Base-by-base conservation (phyloP, 768 basidiomycete genomes). In the Hemileccinum impolitum region DNA sequence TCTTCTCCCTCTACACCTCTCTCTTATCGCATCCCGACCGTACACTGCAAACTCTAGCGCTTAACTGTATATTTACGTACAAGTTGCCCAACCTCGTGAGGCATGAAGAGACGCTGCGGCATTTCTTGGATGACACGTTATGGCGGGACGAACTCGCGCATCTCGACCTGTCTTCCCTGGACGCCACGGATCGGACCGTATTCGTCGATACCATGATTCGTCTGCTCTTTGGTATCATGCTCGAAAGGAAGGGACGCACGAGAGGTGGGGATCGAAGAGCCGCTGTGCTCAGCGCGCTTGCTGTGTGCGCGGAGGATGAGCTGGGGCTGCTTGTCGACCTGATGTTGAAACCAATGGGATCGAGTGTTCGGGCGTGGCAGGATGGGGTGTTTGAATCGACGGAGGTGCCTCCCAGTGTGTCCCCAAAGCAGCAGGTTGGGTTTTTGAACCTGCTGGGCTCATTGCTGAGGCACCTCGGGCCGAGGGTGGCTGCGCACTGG, bases 131-230 rank as follows among this genome's bases (percentile, higher is more conserved):
- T 52, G 87, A 92, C 40, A 85, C 83, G 7, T 72, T 86, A 40
- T 96, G 94, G 82, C 74, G 94, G n/a, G 95, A 98, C 60, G 84
- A 88, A 55, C 77, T 98, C 5, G 77, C 83, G 2, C 75, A 80
- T 13, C 76, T 98, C 37, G 76, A 87, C 48, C 70, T 94, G 11
- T 71, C 71, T n/a, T 77, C 79, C 6, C 71, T 85, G 47, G 74
- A 79, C 15, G 60, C 71, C 1, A 67, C 72, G 1, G 81, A 85
- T 55, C 77, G 95, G 28, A 57, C 61, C 2, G 84, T 84, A 53
- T 71, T 91, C 13, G 75, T 96, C 8, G 81, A 84, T 26, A 73
- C 86, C 14, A 62, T 87, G 49, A 79, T 90, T 28, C 78, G 94
- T 21, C 62, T 98, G 2, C 72, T 95, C 3, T 99, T 87, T 68